Evolutionary conservation across 441 rosid species (phyloP), one percentile per base, ranked within the genome.

Genomic region (Melastoma candidum): DNA sequence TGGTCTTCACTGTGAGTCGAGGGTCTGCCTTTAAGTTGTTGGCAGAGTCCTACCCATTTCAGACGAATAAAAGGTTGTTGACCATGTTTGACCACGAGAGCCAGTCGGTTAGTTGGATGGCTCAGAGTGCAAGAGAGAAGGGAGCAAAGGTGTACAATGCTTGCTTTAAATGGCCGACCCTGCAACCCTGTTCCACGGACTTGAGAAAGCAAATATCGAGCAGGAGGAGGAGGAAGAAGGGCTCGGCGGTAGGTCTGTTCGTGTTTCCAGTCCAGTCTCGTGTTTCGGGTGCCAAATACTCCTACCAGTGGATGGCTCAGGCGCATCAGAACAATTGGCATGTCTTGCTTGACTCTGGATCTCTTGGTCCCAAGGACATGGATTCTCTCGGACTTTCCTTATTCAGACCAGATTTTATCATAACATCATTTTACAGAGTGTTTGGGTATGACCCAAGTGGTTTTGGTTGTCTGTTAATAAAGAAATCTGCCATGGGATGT

Each of bases 261-360:
- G 98, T 88, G 68, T 92, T 92, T 61, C 98, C 97, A 0, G 98
- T 82, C n/a, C 98, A 92, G 68, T 88, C 97, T 29, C 73, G 98
- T 44, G 98, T 92, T 46, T 88, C 95, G 0, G 98, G 98, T 7
- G 69, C 95, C 2, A 92, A 92, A 70, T 92, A 92, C 65, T 92
- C 98, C 0, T 92, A 92, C 64, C 98, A 92, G 39, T 92, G 98
- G 98, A 92, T 92, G 98, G 95, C 96, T 14, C 68, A 84, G 48
- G 98, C 98, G 59, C 98, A 92, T 68, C 98, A 88, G 73, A 92
- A 88, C 60, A 76, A 81, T 62, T 92, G 96, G 98, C 98, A 92
- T 61, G 98, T 92, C 61, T 74, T 92, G 73, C 95, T 92, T 66
- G 98, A 92, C 54, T 95, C 98, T 50, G 98, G 98, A 11, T 78